Conservation (phyloP, 1,139 yeast species). For the Arxiozyma bovina region DNA sequence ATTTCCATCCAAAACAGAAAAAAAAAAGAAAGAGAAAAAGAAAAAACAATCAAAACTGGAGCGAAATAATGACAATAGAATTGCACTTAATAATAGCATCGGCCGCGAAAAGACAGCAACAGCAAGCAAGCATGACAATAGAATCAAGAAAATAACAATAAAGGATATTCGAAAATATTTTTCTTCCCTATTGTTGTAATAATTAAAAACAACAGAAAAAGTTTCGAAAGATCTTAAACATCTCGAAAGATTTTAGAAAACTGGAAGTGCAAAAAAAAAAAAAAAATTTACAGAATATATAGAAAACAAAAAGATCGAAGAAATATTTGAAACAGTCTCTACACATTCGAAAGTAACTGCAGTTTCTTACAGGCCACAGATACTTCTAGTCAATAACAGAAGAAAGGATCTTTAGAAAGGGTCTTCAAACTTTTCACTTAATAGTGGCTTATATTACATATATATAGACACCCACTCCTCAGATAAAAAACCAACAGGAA, state of each 20-base stretch:
- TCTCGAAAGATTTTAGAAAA: neutral
- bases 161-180: too few species aligned
- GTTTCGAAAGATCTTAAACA: neutral
- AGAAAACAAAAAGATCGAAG: neutral
- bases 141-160: too few species aligned
- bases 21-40: too few species aligned
- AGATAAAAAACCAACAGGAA: neutral
- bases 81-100: too few species aligned
- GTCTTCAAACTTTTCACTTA: neutral
- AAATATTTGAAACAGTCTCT: neutral
- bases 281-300: neutral
- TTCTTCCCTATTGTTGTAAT: neutral
- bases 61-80: too few species aligned
- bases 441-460: neutral
- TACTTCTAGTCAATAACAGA: neutral
- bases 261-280: too few species aligned
- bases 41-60: too few species aligned
- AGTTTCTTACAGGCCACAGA: neutral
- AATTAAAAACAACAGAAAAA: neutral
- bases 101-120: too few species aligned
- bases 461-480: neutral
- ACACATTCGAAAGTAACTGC: neutral
- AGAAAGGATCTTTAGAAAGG: neutral
- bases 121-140: too few species aligned
- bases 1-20: too few species aligned